Conservation (phyloP, 1,139 yeast species). For the Saccharomycopsis hybrid region DNA sequence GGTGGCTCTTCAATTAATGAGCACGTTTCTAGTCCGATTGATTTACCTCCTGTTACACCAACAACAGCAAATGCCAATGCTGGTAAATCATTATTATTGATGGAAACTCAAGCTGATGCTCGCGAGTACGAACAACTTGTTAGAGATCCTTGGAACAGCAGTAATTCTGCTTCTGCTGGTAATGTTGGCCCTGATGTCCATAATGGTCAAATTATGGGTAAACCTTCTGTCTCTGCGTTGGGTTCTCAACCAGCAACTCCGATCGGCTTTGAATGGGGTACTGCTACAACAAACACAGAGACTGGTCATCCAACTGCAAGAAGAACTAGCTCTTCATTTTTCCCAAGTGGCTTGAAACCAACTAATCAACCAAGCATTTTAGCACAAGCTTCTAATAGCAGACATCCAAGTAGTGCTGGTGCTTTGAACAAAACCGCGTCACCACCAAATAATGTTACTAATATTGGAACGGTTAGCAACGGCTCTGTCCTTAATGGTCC, state of each 20-base stretch:
- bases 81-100: conserved; percentile 48
- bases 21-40: conserved; percentile 23
- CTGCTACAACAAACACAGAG: conserved; percentile 4
- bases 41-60: conserved; percentile 19
- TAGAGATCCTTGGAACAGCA: conserved; percentile 41
- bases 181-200: not conserved
- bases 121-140: conserved; percentile 46
- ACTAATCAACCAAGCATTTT: conserved; percentile 12
- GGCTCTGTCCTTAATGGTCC: conserved; percentile 13
- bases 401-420: conserved; percentile 21
- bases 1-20: conserved; percentile 23
- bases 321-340: conserved; percentile 24
- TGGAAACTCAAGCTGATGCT: conserved; percentile 52
- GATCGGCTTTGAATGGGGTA: conserved; percentile 27
- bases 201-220: conserved; percentile 1
- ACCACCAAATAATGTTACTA: conserved; percentile 7
- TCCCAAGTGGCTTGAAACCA: conserved; percentile 17
- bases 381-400: conserved; percentile 12
- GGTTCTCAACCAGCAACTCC: conserved; percentile 30
- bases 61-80: conserved; percentile 30
- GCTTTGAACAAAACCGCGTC: conserved; percentile 18
- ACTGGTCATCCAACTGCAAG: conserved; percentile 10
- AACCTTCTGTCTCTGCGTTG: conserved; percentile 32
- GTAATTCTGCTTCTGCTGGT: not conserved
- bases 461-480: not conserved